Evolutionary conservation across 108 stramenopile species (phyloP).

Genomic region (Cylindrotheca closterium): DNA sequence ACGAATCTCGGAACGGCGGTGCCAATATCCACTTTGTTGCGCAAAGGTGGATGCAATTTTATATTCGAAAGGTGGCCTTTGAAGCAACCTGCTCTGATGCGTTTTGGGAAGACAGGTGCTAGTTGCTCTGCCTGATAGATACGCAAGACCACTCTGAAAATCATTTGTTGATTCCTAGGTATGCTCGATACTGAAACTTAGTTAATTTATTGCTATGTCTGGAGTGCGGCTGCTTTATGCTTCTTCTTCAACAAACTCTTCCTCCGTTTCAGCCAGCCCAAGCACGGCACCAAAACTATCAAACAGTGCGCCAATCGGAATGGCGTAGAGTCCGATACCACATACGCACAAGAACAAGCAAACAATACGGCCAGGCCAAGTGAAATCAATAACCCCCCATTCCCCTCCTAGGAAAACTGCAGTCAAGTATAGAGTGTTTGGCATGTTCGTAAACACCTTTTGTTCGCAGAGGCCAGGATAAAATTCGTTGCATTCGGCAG

Average conservation of each 20-base stretch:
- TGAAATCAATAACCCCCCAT: conserved; percentile 93
- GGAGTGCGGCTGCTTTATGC: too few species aligned
- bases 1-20: too few species aligned
- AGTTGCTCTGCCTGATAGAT: too few species aligned
- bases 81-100: too few species aligned
- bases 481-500: conserved; percentile 57
- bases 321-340: conserved; percentile 87
- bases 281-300: conserved; percentile 87
- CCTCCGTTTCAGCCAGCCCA: conserved; percentile 73
- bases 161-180: too few species aligned
- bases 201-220: too few species aligned
- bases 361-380: conserved; percentile 82
- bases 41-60: too few species aligned
- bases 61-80: too few species aligned
- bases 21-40: too few species aligned
- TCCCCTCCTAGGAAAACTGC: conserved; percentile 92
- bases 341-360: conserved; percentile 81
- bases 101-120: too few species aligned
- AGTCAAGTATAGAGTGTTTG: conserved; percentile 83
- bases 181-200: too few species aligned
- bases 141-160: too few species aligned
- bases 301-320: conserved; percentile 89
- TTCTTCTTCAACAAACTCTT: conserved; percentile 59
- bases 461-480: conserved; percentile 81
- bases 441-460: conserved; percentile 80